These are phyloP conservation scores for Sinapis alba DNA, from an alignment of 441 rosid species.

Conservation along the genomic window DNA sequence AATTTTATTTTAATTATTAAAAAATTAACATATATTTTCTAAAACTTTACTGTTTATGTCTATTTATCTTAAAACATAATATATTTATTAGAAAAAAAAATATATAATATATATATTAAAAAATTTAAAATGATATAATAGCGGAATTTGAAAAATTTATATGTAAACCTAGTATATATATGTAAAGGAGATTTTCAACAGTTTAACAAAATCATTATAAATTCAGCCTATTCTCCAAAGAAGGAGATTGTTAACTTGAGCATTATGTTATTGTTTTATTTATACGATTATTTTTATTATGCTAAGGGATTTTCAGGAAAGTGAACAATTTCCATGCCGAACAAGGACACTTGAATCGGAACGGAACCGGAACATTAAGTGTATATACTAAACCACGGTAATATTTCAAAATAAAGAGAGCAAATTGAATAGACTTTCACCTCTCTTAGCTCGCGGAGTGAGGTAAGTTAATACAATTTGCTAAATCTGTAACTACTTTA, in stretches of 20 bases:
- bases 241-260: slow-evolving; percentile 10
- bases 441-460: neutral
- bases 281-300: neutral
- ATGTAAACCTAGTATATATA: neutral
- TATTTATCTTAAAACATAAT: neutral
- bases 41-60: neutral
- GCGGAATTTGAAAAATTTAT: neutral
- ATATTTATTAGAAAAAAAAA: neutral
- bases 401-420: neutral
- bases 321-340: slow-evolving; percentile 45
- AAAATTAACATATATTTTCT: neutral
- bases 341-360: slow-evolving; percentile 57
- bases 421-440: neutral
- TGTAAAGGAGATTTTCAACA: neutral
- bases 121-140: too few relatives aligned
- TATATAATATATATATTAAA: neutral
- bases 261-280: slow-evolving; percentile 4
- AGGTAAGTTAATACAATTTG: slow-evolving; percentile 10
- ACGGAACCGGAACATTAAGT: slow-evolving; percentile 11
- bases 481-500: slow-evolving; percentile 16
- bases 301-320: slow-evolving; percentile 17
- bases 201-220: neutral
- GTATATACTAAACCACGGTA: neutral
- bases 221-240: neutral
- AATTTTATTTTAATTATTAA: neutral